Evolutionary conservation across 257 asterid species (phyloP).

Genomic region (Nemophila menziesii): DNA sequence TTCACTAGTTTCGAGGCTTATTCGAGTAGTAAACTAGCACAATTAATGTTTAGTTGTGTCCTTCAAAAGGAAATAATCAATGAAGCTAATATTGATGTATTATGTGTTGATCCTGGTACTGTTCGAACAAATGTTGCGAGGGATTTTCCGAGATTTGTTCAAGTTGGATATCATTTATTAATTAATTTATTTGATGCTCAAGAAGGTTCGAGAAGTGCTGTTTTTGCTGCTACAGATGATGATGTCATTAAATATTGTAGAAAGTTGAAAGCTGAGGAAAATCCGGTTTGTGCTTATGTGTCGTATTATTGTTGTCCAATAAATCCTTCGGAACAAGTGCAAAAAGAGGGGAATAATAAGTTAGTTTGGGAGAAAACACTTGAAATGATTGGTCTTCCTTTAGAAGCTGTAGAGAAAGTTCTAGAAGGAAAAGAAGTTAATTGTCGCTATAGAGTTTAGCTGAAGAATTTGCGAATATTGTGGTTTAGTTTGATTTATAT

Average conservation of each 20-base stretch:
- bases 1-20: no score
- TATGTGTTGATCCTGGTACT: slow-evolving; percentile 8
- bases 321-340: slow-evolving; percentile 12
- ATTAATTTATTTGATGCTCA: slow-evolving; percentile 8
- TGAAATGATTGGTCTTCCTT: slow-evolving; percentile 15
- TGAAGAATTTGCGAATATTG: not conserved
- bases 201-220: slow-evolving; percentile 20
- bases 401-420: slow-evolving; percentile 5
- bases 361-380: no score
- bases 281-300: slow-evolving; percentile 12
- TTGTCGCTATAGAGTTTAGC: slow-evolving; percentile 3
- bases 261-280: slow-evolving; percentile 4
- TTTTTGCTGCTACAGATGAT: slow-evolving; percentile 15
- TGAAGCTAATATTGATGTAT: slow-evolving; percentile 1
- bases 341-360: slow-evolving; percentile 4
- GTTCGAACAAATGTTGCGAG: slow-evolving; percentile 6
- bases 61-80: not conserved
- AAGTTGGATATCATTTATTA: slow-evolving; percentile 6
- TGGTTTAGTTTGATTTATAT: no score
- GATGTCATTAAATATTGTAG: slow-evolving; percentile 4
- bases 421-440: slow-evolving; percentile 10
- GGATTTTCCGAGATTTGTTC: slow-evolving; percentile 11
- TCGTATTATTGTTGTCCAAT: slow-evolving; percentile 8
- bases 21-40: slow-evolving; percentile 5
- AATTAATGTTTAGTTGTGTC: not conserved